Base-by-base conservation (phyloP, 202 grass and related monocot genomes). In the Eragrostis tef region DNA sequence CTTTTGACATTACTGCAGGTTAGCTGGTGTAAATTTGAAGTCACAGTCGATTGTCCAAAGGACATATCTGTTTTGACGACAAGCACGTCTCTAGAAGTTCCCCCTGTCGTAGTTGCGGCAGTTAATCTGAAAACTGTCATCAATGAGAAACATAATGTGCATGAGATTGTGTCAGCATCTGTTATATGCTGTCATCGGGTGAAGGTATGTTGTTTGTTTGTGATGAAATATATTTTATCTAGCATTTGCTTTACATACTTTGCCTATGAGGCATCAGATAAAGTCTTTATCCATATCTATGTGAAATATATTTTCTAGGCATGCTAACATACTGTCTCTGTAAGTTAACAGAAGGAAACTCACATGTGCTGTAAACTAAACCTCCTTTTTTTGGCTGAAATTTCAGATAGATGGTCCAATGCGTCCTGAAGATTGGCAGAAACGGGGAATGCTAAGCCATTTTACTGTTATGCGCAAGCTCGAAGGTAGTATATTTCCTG, bases 11-110 rank as follows among this genome's bases (percentile, higher is more conserved):
- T 75, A 79, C 60, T 74, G 90, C 85, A 99, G 96, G 90, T 93
- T 67, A 99, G 96, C 85, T 99, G 96, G 96, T 99, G 93, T 73
- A 99, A 93, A 80, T 93, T 90, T 93, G 96, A 99, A 83, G 77
- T 99, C 72, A 81, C 78, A 64, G 89, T 99, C 75, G 83, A 96
- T 87, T 92, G 66, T 64, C 93, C 93, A 62, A 99, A 99, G 84
- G 89, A 99, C 48, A 89, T 99, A 63, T 87, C 88, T 81, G 52
- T 88, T 80, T 85, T 88, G 78, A 81, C 87, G 79, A 87, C 88
- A 87, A 98, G 87, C 57, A 80, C 34, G 41, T 45, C 74, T 29
- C 63, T 83, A 70, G 90, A 97, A 78, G 87, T 91, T 49, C 96
- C 93, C 41, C 82, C 93, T 71, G 92, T 93, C 41, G 80, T 96